Base-by-base conservation (phyloP, 495 filamentous ascomycete genomes). In the Saxispiralis lemnorum region DNA sequence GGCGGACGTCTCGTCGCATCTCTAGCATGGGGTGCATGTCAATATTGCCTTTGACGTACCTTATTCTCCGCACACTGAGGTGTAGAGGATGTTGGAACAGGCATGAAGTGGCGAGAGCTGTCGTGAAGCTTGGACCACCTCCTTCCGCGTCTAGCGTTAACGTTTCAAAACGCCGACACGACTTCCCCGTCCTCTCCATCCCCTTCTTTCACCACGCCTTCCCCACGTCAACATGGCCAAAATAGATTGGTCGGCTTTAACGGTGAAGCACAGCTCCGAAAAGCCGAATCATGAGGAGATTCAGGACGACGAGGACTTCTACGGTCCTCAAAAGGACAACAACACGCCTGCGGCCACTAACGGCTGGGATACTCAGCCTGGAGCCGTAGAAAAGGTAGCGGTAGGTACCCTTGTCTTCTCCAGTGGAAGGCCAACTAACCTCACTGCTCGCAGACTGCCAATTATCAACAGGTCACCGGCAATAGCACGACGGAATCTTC, bases 231-330 rank as follows among this genome's bases (percentile, higher is more conserved):
- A 12, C 34, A 35, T 6, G 13, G 12, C 6, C 34, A 35, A 3
- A 13, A 35, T 35, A 12, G 34, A 35, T 35, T 35, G 34, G 34
- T 12, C 34, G 5, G 13, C 5, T 35, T 35, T 20, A 1, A 31
- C 30, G 38, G 38, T 10, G 19, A 13, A 17, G 38, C 30, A 40
- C 24, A 20, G 38, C 13, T n/a, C 9, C 7, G 38, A 15, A 2
- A 31, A 40, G 12, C n/a, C 36, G 15, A 36, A 40, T 9, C 6
- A 40, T 7, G 36, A 31, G 37, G 32, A 28, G 9, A 35, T 30
- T 7, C 35, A 46, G 2, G 44, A 40, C 15, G 34, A 37, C 21
- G 43, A 46, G 19, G 44, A 46, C 44, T 46, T 46, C 20, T 46
- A 46, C 37, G 35, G 35, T 4, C 10, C 12, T 16, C 18, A 32